Conservation (phyloP, 2,329 filamentous ascomycete genomes). For the Exutisphaerella laricina region DNA sequence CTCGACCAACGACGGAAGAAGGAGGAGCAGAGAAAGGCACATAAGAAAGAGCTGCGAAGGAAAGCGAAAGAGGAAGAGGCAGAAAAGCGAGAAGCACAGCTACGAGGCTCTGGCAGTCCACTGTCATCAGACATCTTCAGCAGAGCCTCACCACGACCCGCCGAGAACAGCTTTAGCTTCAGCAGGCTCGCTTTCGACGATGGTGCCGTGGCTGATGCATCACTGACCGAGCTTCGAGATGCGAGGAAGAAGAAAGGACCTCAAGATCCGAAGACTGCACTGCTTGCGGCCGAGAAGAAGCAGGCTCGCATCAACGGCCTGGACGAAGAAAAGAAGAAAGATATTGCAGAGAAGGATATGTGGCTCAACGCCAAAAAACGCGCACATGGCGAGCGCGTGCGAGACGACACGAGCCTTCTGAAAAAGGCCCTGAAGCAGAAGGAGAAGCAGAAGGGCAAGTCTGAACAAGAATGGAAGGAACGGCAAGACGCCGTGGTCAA, state of each 20-base stretch:
- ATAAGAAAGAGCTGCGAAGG: constrained; percentile 78
- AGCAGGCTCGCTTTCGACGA: constrained; percentile 87
- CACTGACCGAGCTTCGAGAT: constrained; percentile 54
- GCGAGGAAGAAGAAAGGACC: constrained; percentile 73
- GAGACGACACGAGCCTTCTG: constrained; percentile 76
- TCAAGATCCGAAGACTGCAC: constrained; percentile 75
- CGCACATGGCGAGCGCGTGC: constrained; percentile 82
- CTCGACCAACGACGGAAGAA: constrained; percentile 85
- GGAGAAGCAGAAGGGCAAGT: constrained; percentile 84
- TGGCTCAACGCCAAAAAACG: constrained; percentile 90
- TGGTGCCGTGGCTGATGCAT: constrained; percentile 71
- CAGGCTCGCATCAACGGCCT: constrained; percentile 70
- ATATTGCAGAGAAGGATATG: constrained; percentile 86
- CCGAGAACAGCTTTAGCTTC: constrained; percentile 71
- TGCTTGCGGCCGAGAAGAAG: constrained; percentile 82
- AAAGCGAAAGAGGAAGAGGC: constrained; percentile 78
- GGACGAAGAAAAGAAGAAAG: constrained; percentile 72
- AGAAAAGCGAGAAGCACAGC: constrained; percentile 48
- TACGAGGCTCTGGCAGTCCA: constrained; percentile 55
- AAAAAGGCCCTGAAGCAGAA: constrained; percentile 96
- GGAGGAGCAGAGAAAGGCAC: constrained; percentile 75
- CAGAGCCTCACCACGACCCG: constrained; percentile 45
- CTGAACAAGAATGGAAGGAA: constrained; percentile 71
- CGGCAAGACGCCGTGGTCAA: constrained; percentile 42
- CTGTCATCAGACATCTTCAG: constrained; percentile 42